Conservation (phyloP, 257 asterid species). For the Coffea eugenioides region DNA sequence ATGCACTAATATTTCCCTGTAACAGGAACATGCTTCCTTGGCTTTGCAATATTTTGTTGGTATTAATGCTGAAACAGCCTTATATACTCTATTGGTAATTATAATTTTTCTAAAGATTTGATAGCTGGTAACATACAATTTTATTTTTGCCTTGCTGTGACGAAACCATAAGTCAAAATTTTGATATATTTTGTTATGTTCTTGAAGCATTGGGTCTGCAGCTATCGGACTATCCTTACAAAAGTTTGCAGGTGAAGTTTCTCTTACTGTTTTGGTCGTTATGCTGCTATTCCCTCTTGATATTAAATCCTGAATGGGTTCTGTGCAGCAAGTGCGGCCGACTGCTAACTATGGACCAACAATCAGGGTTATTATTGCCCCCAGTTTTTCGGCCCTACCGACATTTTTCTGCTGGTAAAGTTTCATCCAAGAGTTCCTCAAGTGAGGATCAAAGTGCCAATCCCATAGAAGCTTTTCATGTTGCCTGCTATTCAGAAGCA, state of each 20-base stretch:
- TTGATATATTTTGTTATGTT: constrained; percentile 7
- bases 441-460: constrained; percentile 34
- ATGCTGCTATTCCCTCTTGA: neutral
- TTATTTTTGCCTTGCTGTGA: neutral
- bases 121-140: neutral
- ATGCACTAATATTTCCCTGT: neutral
- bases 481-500: constrained; percentile 60
- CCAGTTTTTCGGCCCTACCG: constrained; percentile 74
- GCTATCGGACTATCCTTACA: constrained; percentile 64
- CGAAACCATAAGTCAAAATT: neutral
- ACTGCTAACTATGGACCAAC: constrained; percentile 77
- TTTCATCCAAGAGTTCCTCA: constrained; percentile 30
- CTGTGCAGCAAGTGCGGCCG: constrained; percentile 76
- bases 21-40: constrained; percentile 88
- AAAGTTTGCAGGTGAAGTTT: constrained; percentile 70
- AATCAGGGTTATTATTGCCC: constrained; percentile 65
- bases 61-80: constrained; percentile 47
- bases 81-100: constrained; percentile 65
- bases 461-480: constrained; percentile 55
- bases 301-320: constrained; percentile 4
- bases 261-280: neutral
- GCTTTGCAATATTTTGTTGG: constrained; percentile 79
- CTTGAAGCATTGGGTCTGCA: constrained; percentile 82
- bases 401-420: constrained; percentile 31
- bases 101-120: constrained; percentile 1